Evolutionary conservation across 2,329 filamentous ascomycete species (phyloP).

Genomic region (Diaporthe velutina): DNA sequence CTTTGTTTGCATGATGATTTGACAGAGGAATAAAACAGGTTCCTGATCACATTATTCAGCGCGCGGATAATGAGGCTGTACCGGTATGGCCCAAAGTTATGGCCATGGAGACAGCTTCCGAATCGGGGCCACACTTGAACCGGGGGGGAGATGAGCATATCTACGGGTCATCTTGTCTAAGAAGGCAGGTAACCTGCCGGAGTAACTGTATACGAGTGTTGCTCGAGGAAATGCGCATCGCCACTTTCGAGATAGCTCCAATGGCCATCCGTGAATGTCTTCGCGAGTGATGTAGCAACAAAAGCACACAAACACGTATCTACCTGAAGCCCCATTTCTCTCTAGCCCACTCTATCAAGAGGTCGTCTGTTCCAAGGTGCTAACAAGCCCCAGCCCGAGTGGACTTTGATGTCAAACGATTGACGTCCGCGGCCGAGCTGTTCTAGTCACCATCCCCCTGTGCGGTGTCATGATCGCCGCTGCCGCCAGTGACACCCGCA

Average conservation of each 20-base stretch:
- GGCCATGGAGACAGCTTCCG: background rate
- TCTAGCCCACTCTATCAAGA: background rate
- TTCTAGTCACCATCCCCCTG: background rate
- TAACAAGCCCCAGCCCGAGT: background rate
- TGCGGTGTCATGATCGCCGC: background rate
- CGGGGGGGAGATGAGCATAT: too few species aligned
- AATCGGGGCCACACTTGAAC: background rate
- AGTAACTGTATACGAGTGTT: background rate
- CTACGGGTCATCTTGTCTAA: background rate
- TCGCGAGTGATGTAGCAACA: background rate
- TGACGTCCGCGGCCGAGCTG: background rate
- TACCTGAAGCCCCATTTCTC: background rate
- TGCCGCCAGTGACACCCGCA: background rate
- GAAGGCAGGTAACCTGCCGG: too few species aligned
- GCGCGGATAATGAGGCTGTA: background rate
- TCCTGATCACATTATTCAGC: background rate
- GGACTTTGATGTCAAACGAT: background rate
- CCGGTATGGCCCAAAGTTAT: background rate
- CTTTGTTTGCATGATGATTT: constrained; percentile 4
- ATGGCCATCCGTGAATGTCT: background rate
- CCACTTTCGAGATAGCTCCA: background rate
- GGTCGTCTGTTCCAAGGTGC: background rate
- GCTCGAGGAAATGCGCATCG: background rate
- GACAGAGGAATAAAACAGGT: background rate
- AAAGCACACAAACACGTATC: background rate